phyloP scores from a whole-genome alignment of 371 early-diverging fungal species.

The Mucor lusitanicus region DNA sequence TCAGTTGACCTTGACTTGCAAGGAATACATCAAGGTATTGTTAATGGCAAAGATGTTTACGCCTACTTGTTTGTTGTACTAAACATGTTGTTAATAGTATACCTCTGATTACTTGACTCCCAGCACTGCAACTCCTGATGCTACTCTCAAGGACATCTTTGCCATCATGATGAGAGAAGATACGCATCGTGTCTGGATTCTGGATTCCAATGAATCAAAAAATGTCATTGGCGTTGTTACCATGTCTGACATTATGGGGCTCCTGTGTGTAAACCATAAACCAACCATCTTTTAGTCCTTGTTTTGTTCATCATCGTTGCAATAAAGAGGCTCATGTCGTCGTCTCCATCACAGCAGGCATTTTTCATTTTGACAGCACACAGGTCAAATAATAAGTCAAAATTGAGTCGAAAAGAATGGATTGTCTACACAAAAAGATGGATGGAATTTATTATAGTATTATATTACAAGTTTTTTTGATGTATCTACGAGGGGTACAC shows the following conservation, averaged over 20 bases:
- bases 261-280: constrained; percentile 29
- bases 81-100: not conserved
- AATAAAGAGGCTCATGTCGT: constrained; percentile 20
- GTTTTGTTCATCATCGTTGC: not conserved
- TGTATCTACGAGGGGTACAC: not conserved
- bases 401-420: no score
- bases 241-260: constrained; percentile 56
- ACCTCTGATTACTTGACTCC: constrained; percentile 21
- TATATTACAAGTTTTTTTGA: constrained; percentile 1
- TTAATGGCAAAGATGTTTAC: no score
- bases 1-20: constrained; percentile 38
- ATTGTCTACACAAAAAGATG: not conserved
- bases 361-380: no score
- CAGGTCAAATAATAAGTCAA: no score
- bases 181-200: constrained; percentile 62
- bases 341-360: no score
- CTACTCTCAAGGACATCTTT: constrained; percentile 35
- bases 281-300: constrained; percentile 9
- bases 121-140: constrained; percentile 32
- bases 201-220: constrained; percentile 28
- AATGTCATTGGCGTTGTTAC: constrained; percentile 52
- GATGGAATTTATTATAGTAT: not conserved
- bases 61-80: no score
- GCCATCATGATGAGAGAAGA: constrained; percentile 39
- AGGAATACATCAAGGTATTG: constrained; percentile 54